These are phyloP conservation scores for Ophiostoma piceae DNA, from an alignment of 2,329 filamentous ascomycete genomes.

Conservation along the genomic window DNA sequence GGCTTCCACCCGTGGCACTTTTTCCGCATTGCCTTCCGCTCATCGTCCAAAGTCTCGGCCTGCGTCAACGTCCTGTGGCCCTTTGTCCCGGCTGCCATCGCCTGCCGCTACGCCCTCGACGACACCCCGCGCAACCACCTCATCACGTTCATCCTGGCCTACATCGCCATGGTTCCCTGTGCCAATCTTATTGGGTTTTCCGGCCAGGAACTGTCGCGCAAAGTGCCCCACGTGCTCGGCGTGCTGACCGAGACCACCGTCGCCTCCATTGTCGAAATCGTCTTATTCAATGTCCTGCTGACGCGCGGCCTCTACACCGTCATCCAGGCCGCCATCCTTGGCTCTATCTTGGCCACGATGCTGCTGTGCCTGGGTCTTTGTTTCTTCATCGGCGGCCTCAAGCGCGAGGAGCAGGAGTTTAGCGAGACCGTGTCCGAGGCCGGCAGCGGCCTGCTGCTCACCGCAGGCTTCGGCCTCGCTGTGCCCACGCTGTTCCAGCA, in stretches of 20 bases:
- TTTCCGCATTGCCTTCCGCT: constrained; percentile 57
- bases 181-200: constrained; percentile 73
- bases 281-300: constrained; percentile 75
- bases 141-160: constrained; percentile 63
- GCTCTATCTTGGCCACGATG: constrained; percentile 77
- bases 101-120: constrained; percentile 43
- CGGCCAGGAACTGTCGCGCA: constrained; percentile 65
- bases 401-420: constrained; percentile 63
- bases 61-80: constrained; percentile 70
- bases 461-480: constrained; percentile 54
- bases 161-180: constrained; percentile 71
- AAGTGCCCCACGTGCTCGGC: constrained; percentile 67
- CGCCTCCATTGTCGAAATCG: constrained; percentile 73
- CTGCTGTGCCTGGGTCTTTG: constrained; percentile 73
- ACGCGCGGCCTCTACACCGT: constrained; percentile 53
- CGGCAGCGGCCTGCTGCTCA: constrained; percentile 69
- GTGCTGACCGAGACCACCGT: constrained; percentile 59
- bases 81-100: constrained; percentile 65
- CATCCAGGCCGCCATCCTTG: constrained; percentile 76
- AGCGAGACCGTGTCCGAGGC: constrained; percentile 73
- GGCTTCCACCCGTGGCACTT: constrained; percentile 62
- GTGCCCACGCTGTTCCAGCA: constrained; percentile 54
- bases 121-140: constrained; percentile 44
- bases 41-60: constrained; percentile 58
- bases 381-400: constrained; percentile 71